Base-by-base conservation (phyloP, 169 alveolate genomes). In the Eimeria tenella region DNA sequence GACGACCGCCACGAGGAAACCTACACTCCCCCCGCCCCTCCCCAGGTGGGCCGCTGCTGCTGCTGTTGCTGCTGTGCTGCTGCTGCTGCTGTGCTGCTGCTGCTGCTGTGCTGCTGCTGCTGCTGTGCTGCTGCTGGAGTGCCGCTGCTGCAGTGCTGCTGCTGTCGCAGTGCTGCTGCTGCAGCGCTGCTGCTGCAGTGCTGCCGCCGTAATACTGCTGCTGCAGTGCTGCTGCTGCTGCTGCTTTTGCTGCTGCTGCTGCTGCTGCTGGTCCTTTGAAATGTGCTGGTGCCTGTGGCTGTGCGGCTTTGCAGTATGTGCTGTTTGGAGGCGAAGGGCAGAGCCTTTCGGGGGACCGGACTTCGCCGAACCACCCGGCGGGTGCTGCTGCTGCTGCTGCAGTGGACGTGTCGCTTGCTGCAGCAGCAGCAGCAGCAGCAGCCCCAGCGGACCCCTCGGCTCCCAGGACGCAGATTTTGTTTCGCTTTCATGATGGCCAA, bases 401-500 rank as follows among this genome's bases (percentile, higher is more conserved):
- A 9, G 94, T 89, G 4, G 94, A 89, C 52, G 79, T 74, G 49
- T 49, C 75, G 15, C 68, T 88, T 4, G 87, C 82, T 0, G 81
- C 74, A 17, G 93, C 79, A 65, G 25, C 62, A 25, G 96, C 97
- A 55, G 98, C 97, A 75, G 96, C 96, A 15, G 81, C 74, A 31
- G 93, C 56, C 50, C 17, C 62, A 49, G 96, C 97, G 49, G 98
- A 97, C 83, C 96, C 96, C 23, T 60, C 89, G 7, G 87, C 95
- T 65, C 98, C 98, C 10, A 95, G 96, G 42, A 97, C 98, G 19
- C 97, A 91, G 56, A 86, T 97, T 23, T 96, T 97, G 93, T 92
- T 97, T 19, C 97, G 99, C 87, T 96, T 97, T 58, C 98, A 97
- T 82, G 97, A 97, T 86, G 99, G 99, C 17, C 97, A 97, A 75